Base-by-base conservation (phyloP, 228 moss, liverwort and hornwort genomes). In the Sphagnum fallax region DNA sequence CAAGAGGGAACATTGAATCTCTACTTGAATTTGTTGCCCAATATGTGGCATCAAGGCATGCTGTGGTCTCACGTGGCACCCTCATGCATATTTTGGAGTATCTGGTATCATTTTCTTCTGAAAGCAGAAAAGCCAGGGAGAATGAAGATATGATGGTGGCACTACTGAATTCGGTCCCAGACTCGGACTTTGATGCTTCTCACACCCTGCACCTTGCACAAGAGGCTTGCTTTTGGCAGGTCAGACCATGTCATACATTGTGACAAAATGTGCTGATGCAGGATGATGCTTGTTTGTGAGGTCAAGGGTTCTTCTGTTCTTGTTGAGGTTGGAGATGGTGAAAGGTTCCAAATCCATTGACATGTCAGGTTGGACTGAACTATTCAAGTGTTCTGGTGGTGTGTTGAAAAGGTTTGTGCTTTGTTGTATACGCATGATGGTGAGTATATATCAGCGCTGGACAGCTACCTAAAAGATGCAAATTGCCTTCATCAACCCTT, bases 121-220 rank as follows among this genome's bases (percentile, higher is more conserved):
- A 72, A 70, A 71, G 62, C 62, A 75, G 68, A 10, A 68, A 63
- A 68, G 73, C 75, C 66, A 78, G 70, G 51, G 77, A 77, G 69
- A 92, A 81, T 78, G 98, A 98, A 75, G 89, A 87, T 76, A 76
- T 94, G 81, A 98, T 94, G 92, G 87, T 98, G 62, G 89, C 71
- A 71, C 65, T 98, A 63, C 79, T 98, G 53, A 89, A 75, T 72
- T 84, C 82, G 67, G 87, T 98, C 73, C 90, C 98, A 60, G 85
- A 87, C 70, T 84, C 87, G 70, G 85, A 80, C 65, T 82, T 90
- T 80, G 82, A 94, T 78, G 72, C 71, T 53, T 76, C 87, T 66
- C 89, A 75, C 51, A 81, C 90, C 69, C 89, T 94, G 61, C 76
- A 79, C 18, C 87, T 90, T 75, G 92, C 92, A 16, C 84, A 88